Evolutionary conservation across 257 asterid genomes (phyloP).

Genomic region (Petunia secreta): DNA sequence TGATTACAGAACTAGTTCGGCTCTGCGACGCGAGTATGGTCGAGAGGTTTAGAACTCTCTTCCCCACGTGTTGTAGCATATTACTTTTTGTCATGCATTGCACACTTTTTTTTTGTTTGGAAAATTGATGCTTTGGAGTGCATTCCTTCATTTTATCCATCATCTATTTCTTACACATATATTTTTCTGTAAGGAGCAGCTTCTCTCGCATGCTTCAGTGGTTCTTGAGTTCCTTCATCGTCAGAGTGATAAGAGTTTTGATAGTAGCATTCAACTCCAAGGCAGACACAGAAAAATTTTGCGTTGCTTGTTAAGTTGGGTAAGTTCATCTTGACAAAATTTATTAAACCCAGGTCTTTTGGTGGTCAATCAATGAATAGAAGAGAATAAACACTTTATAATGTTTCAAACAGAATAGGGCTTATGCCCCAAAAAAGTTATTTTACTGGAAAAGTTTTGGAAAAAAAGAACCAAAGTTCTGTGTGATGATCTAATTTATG

Average conservation of each 20-base stretch:
- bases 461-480: too few species aligned
- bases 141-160: slow-evolving; percentile 2
- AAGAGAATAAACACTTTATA: background rate
- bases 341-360: slow-evolving; percentile 8
- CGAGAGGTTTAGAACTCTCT: slow-evolving; percentile 59
- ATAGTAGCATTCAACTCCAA: slow-evolving; percentile 50
- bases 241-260: slow-evolving; percentile 60
- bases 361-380: background rate
- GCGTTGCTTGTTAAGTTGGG: slow-evolving; percentile 96
- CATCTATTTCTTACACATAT: slow-evolving; percentile 39
- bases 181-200: slow-evolving; percentile 57
- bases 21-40: slow-evolving; percentile 66
- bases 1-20: slow-evolving; percentile 52
- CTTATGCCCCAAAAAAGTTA: too few species aligned
- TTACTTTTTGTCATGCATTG: slow-evolving; percentile 34
- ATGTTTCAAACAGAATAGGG: background rate
- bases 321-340: slow-evolving; percentile 41
- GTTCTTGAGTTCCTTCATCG: slow-evolving; percentile 81
- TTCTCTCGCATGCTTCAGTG: slow-evolving; percentile 75
- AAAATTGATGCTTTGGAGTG: background rate
- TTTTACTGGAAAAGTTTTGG: background rate
- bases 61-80: background rate
- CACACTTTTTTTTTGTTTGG: background rate
- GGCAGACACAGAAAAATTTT: slow-evolving; percentile 69
- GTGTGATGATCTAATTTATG: too few species aligned